Evolutionary conservation across 345 rosid genomes (phyloP).

Genomic region (Hevea brasiliensis): DNA sequence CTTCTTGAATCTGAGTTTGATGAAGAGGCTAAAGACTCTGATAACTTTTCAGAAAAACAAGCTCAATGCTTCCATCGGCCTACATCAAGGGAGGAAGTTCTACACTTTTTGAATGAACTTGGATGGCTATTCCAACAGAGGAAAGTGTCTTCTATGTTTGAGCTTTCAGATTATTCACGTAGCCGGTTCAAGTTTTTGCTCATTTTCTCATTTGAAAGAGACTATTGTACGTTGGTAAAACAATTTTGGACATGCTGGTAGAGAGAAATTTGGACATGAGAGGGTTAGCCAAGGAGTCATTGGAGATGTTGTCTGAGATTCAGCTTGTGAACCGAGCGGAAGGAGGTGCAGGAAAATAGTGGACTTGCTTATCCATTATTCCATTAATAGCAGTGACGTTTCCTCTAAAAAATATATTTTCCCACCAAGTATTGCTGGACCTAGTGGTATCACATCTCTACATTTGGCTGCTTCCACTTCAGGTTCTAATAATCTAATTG

Average conservation of each 20-base stretch:
- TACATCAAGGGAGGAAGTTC: constrained; percentile 61
- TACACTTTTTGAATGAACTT: constrained; percentile 83
- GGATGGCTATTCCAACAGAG: constrained; percentile 84
- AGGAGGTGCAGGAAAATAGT: constrained; percentile 65
- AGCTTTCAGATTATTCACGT: constrained; percentile 45
- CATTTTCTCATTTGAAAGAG: constrained; percentile 72
- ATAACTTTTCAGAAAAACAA: constrained; percentile 45
- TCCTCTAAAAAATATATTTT: constrained; percentile 47
- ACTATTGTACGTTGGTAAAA: constrained; percentile 60
- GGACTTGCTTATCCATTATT: constrained; percentile 60
- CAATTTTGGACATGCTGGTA: constrained; percentile 60
- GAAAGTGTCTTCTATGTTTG: constrained; percentile 30
- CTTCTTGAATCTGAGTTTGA: constrained; percentile 66
- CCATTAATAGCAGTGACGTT: constrained; percentile 17
- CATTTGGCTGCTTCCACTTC: constrained; percentile 84
- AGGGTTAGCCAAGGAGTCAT: constrained; percentile 47
- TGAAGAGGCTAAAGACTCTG: constrained; percentile 34
- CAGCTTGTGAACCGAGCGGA: constrained; percentile 75
- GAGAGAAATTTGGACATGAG: constrained; percentile 44
- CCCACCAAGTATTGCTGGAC: constrained; percentile 61
- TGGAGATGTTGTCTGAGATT: constrained; percentile 59
- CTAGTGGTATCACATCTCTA: constrained; percentile 78
- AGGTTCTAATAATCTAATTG: constrained; percentile 57
- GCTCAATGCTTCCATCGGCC: constrained; percentile 38
- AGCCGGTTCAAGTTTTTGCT: constrained; percentile 71